Base-by-base conservation (phyloP, 2,329 filamentous ascomycete species). In the Phialophora macrospora region DNA sequence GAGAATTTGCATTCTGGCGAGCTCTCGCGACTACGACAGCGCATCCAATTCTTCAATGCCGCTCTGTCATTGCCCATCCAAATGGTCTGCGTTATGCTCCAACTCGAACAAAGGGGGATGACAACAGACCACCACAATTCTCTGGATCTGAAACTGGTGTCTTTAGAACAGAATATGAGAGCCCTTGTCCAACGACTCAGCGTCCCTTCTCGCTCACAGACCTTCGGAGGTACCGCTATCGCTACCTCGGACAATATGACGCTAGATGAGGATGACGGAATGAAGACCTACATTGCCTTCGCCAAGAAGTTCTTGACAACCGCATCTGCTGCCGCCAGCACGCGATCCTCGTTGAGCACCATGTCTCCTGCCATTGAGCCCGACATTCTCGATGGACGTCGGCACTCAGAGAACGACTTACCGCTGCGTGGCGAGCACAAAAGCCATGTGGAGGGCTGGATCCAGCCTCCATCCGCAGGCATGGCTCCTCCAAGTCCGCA, bases 271-370 rank as follows among this genome's bases (percentile, higher is more conserved):
- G 59, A 63, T 41, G 66, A 65, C 24, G 66, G 63, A 26, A 67
- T 70, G 63, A 66, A 71, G 26, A 67, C 62, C 4, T 72, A 72
- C 54, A 59, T 72, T 22, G 65, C 61, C 4, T 71, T 69, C 56
- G 70, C 70, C 26, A 69, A 70, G 54, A 64, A 68, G 28, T 69
- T 72, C 28, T 54, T 72, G 22, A 64, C 67, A 8, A 65, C 63
- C 34, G 70, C 70, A 9, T 72, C 70, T 14, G 67, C 67, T 51
- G 68, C 67, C n/a, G 70, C 70, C n/a, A 72, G 62, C 54, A 68
- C 67, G 4, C 55, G 67, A 30, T 71, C 70, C 17, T 67, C 62
- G 17, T 24, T 68, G n/a, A 70, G 68, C 57, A 70, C 68, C 8
- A 51, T 63, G 17, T 70, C 68, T 17, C 68, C 62, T 24, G 58